Conservation (phyloP, 2,329 filamentous ascomycete species). For the Dichotomopilus funicola region DNA sequence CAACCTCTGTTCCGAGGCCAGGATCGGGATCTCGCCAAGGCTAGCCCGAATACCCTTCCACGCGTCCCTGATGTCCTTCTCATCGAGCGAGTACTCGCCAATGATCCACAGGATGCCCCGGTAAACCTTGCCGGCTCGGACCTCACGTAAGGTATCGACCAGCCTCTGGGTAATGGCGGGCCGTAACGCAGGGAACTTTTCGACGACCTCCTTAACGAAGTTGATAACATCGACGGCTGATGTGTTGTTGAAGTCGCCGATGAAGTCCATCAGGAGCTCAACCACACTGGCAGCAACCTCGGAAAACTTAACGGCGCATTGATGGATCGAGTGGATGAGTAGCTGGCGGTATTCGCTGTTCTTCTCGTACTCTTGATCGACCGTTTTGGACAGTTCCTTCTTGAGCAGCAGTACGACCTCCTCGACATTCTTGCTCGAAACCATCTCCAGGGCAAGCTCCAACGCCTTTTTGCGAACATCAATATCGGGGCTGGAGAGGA, state of each 20-base stretch:
- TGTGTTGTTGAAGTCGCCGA: constrained; percentile 94
- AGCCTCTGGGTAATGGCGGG: constrained; percentile 81
- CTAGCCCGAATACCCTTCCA: constrained; percentile 95
- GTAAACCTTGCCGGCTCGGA: constrained; percentile 95
- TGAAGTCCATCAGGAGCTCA: constrained; percentile 96
- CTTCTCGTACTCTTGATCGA: constrained; percentile 98
- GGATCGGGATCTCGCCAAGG: constrained; percentile 91
- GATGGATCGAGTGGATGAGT: constrained; percentile 93
- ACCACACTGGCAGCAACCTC: constrained; percentile 96
- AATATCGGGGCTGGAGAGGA: constrained; percentile 90
- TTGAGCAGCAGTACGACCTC: constrained; percentile 94
- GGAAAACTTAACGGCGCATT: constrained; percentile 98
- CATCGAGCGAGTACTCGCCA: constrained; percentile 91
- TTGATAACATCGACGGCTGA: constrained; percentile 97
- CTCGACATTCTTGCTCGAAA: constrained; percentile 97
- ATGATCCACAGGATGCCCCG: constrained; percentile 95
- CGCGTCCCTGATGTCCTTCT: constrained; percentile 88
- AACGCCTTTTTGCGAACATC: constrained; percentile 92
- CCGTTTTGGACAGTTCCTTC: constrained; percentile 95
- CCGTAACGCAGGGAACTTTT: constrained; percentile 90
- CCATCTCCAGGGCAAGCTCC: constrained; percentile 89
- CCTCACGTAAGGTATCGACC: constrained; percentile 84
- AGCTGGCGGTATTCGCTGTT: constrained; percentile 92
- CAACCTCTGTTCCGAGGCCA: constrained; percentile 87
- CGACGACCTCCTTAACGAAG: constrained; percentile 97